phyloP scores from a whole-genome alignment of 75 land plant genomes.

The Cryptomeria japonica region DNA sequence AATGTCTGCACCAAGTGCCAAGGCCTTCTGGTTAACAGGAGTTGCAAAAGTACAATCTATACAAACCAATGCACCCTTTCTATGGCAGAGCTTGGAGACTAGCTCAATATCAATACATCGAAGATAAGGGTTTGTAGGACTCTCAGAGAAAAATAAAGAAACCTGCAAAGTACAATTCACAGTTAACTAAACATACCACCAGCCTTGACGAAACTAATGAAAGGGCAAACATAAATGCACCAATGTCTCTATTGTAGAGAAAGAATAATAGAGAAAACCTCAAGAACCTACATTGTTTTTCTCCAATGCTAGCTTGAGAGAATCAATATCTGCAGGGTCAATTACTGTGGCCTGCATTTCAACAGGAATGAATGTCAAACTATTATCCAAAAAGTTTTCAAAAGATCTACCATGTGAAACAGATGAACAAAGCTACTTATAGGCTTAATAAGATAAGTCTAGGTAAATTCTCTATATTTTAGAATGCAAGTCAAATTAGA shows the following conservation, averaged over 20 bases:
- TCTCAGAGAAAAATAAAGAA: slow-evolving; percentile 95
- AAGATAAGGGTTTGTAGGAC: slow-evolving; percentile 96
- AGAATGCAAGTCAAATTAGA: not conserved
- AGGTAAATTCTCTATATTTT: not conserved
- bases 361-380: slow-evolving; percentile 6
- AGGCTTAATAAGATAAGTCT: not conserved
- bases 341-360: slow-evolving; percentile 77
- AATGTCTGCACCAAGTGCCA: slow-evolving; percentile 90
- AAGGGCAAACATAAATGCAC: slow-evolving; percentile 8
- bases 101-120: slow-evolving; percentile 90
- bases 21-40: slow-evolving; percentile 94
- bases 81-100: slow-evolving; percentile 88
- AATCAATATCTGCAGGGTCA: slow-evolving; percentile 87
- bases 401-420: not conserved
- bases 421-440: not conserved
- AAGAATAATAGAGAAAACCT: not conserved
- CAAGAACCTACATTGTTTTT: slow-evolving; percentile 58
- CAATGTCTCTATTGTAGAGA: not conserved
- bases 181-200: not conserved
- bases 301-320: slow-evolving; percentile 66
- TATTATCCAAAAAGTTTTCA: not conserved
- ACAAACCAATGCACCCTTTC: slow-evolving; percentile 84
- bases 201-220: not conserved
- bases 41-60: slow-evolving; percentile 99
- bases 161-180: slow-evolving; percentile 54